Base-by-base conservation (phyloP, 352 stramenopile species). In the Phytophthora sansomeana region DNA sequence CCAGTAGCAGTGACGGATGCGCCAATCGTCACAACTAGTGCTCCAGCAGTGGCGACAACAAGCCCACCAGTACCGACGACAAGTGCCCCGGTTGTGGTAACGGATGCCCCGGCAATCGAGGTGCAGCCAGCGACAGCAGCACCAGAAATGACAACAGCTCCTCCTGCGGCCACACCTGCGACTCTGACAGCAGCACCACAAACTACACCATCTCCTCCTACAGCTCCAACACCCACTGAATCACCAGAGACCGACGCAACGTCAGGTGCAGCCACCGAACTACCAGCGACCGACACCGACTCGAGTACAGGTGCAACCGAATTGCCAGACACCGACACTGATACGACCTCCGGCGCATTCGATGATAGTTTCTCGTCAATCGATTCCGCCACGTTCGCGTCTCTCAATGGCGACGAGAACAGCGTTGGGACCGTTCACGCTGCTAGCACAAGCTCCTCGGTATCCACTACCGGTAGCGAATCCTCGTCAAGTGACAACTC, bases 381-480 rank as follows among this genome's bases (percentile, higher is more conserved):
- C 30, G 46, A 63, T 43, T 29, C 50, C 11, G 17, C 43, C 7
- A 63, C 33, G 4, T 63, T 69, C 35, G 38, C 61, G 30, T 53
- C 52, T 2, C 24, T 69, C 7, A 28, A 55, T 14, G 36, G 33
- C 38, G 21, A 58, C 8, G 3, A 63, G 1, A 44, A 46, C 30
- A 69, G 36, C 11, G 52, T 46, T 10, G 61, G 61, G 32, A 69
- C 19, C 28, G 61, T 69, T 47, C 61, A 58, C 24, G 33, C 52
- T 14, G 36, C 61, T 9, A 63, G 29, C 29, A 29, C 38, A 9
- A 63, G 46, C 43, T 52, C 28, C 28, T 53, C 52, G 8, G 28
- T 19, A 32, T 61, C 49, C 17, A 54, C 10, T 5, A 57, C n/a
- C n/a, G n/a, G n/a, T n/a, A n/a, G 11, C 28, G 1, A n/a, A 24